Base-by-base conservation (phyloP, 2,329 filamentous ascomycete species). In the Rhexocercosporidium sp. region DNA sequence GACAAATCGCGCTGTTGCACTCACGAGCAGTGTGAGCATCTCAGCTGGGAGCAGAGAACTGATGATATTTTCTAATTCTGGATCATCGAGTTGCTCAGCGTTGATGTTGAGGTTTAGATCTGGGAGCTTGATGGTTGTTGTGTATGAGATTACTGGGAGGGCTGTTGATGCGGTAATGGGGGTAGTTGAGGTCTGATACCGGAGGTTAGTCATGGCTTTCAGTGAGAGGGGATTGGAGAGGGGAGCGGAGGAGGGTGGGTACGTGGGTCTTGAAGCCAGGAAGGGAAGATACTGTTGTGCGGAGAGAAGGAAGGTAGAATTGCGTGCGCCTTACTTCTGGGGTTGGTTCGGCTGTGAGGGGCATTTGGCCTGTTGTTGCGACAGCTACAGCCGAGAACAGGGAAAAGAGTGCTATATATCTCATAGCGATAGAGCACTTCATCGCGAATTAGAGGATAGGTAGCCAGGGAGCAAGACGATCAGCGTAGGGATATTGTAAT, bases 291-390 rank as follows among this genome's bases (percentile, higher is more conserved):
- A n/a, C 20, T 12, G 53, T 37, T 56, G 53, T 39, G 31, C 31
- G 29, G 29, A 39, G 53, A 56, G 53, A 56, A 56, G 29, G 31
- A 37, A 56, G 29, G 31, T 56, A 37, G 31, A 37, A 25, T 37
- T 56, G 18, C 20, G 53, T 20, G 7, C n/a, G 53, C 20, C 31
- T 56, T 56, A 56, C 53, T 22, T 22, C 31, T 14, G 31, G n/a
- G 18, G 53, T 56, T 22, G 53, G 53, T 8, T 34, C 18, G n/a
- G 31, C 29, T 56, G 53, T 56, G 53, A 56, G 29, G 31, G 53
- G 53, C n/a, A 56, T 56, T 18, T 56, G 53, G 18, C 53, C 53
- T 39, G 53, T 22, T 56, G 53, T 56, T 56, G 53, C 29, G 18
- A 56, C 18, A n/a, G 31, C 53, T 16, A 37, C 9, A 37, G 29